Evolutionary conservation across 176 grass and related monocot genomes (phyloP), one percentile per base, ranked within the genome.

Genomic region (Calamus simplicifolius): DNA sequence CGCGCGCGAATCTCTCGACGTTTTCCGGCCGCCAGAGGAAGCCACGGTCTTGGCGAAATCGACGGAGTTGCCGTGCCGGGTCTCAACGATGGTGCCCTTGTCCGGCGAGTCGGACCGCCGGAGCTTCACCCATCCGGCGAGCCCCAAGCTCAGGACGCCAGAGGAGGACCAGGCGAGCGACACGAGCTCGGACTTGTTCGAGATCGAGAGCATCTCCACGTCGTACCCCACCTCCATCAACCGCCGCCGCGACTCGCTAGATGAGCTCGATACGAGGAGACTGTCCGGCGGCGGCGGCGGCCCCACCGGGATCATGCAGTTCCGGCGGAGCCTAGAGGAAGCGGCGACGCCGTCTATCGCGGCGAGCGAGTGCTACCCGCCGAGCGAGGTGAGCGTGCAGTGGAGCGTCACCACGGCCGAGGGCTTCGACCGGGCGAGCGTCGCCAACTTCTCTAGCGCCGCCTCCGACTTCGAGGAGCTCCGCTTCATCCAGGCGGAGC

Each of bases 321-420:
- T 25, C 56, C 51, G 4, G 19, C 63, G 8, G 29, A 43, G 51
- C 6, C 57, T 52, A 6, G 73, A 18, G 4, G 73, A 81, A 64
- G 68, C 66, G 19, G 61, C 74, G 31, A 31, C 51, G 49, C 4
- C 26, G 49, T 66, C 63, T 25, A 29, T 53, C 49, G 49, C 64
- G 26, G 69, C 83, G 57, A 89, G 86, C 73, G 85, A 89, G 73
- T 83, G 64, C 68, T 84, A 84, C 77, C 59, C 80, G 13, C 73
- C 85, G n/a, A 89, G 85, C 81, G 86, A 89, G 70, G 81, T 59
- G n/a, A 89, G 86, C 77, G 77, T 89, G 51, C 69, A 70, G 57
- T 89, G 86, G 86, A 89, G 86, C 80, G 86, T 89, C 27, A 66
- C 62, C 25, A 89, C 81, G 16, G 81, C 81, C 0, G 77, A 89